phyloP scores from a whole-genome alignment of 164 flowering plant species.

The Kalanchoe fedtschenkoi region DNA sequence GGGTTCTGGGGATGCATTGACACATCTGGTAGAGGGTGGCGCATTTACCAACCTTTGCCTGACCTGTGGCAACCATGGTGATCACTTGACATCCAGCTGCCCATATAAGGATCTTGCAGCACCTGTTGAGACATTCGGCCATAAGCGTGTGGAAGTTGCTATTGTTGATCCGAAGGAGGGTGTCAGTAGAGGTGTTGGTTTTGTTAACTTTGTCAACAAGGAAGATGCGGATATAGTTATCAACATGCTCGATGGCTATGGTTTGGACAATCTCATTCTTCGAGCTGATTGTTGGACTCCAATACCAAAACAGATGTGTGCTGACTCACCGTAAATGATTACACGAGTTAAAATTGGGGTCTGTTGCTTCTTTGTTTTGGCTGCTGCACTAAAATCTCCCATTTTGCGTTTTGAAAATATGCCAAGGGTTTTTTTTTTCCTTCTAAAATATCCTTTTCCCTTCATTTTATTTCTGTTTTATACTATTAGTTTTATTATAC shows the following conservation, averaged over 20 bases:
- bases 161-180: constrained; percentile 36
- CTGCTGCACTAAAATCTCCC: neutral
- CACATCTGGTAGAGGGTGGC: constrained; percentile 46
- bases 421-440: neutral
- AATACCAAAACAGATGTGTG: constrained; percentile 9
- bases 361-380: neutral
- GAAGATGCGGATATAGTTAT: constrained; percentile 22
- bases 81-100: constrained; percentile 73
- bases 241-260: constrained; percentile 26
- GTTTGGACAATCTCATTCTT: constrained; percentile 22
- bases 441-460: no score
- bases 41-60: constrained; percentile 78
- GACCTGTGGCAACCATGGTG: constrained; percentile 74
- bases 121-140: constrained; percentile 31
- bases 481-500: no score
- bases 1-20: constrained; percentile 42
- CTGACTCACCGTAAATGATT: neutral
- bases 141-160: constrained; percentile 41
- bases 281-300: constrained; percentile 25
- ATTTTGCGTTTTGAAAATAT: neutral
- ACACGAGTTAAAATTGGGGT: neutral
- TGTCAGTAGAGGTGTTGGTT: constrained; percentile 41
- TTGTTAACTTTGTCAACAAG: constrained; percentile 32
- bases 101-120: constrained; percentile 66
- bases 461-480: no score